Evolutionary conservation across 306 rosid genomes (phyloP).

Genomic region (Boehmeria nivea): DNA sequence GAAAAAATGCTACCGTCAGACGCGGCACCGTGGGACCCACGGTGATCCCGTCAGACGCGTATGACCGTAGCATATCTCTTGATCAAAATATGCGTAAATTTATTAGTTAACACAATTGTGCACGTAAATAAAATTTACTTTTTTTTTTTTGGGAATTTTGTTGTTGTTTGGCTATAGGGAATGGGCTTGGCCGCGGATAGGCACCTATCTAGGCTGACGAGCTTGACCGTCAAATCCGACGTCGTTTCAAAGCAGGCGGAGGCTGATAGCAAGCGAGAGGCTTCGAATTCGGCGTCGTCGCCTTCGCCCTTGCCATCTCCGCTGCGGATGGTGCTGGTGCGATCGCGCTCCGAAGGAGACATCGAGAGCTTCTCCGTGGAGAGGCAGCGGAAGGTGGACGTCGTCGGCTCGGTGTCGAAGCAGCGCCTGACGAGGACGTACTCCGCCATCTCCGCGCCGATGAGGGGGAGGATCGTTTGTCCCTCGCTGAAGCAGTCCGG

Average conservation of each 20-base stretch:
- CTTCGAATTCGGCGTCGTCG: neutral
- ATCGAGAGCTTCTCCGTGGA: slow-evolving; percentile 32
- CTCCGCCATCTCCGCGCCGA: slow-evolving; percentile 20
- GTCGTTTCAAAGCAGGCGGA: neutral
- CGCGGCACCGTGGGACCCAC: too few relatives aligned
- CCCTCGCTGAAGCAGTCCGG: neutral
- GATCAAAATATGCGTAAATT: too few relatives aligned
- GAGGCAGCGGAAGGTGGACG: slow-evolving; percentile 39
- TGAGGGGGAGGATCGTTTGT: neutral
- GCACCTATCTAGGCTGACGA: slow-evolving; percentile 23
- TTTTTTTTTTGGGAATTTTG: too few relatives aligned
- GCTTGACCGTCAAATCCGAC: neutral
- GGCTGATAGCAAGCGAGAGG: neutral
- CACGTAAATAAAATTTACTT: too few relatives aligned
- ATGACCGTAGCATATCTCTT: too few relatives aligned
- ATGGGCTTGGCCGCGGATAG: slow-evolving; percentile 21
- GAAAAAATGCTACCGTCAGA: neutral
- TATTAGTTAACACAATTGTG: too few relatives aligned
- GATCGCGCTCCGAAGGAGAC: slow-evolving; percentile 69
- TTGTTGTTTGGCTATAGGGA: neutral
- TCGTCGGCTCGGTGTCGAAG: slow-evolving; percentile 49
- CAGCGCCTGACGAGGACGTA: slow-evolving; percentile 54
- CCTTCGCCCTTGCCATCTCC: slow-evolving; percentile 9
- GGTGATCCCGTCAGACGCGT: too few relatives aligned
- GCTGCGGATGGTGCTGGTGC: slow-evolving; percentile 32